Percentiles rank a stretch among this genome's conserved stretches.
These are phyloP conservation scores for Salix arbutifolia DNA, from an alignment of 345 rosid genomes.

Conservation along the genomic window DNA sequence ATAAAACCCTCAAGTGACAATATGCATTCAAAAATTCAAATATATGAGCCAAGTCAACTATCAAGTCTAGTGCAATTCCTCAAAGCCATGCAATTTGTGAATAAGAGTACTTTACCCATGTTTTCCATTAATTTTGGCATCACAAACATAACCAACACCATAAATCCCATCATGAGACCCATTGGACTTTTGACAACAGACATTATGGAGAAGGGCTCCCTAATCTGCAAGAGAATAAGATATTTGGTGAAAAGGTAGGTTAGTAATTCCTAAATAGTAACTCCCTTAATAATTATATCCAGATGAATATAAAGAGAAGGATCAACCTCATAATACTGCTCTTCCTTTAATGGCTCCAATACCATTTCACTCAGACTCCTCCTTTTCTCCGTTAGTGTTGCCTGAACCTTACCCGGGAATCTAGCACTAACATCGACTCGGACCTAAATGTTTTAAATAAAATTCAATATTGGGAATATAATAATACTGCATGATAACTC, in stretches of 20 bases:
- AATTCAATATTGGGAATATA: conserved; percentile 6
- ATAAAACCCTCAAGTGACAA: not conserved
- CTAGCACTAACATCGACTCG: conserved; percentile 97
- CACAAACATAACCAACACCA: conserved; percentile 81
- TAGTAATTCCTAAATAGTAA: not conserved
- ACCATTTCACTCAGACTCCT: conserved; percentile 79
- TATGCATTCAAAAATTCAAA: not conserved
- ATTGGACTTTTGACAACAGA: conserved; percentile 86
- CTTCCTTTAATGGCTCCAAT: conserved; percentile 74
- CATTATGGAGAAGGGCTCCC: conserved; percentile 89
- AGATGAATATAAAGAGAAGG: conserved; percentile 2
- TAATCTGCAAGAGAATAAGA: conserved; percentile 45
- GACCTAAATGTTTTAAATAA: conserved; percentile 45
- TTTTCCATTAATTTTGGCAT: conserved; percentile 96
- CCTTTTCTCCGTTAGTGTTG: conserved; percentile 88
- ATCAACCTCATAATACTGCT: conserved; percentile 85
- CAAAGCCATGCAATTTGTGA: conserved; percentile 1
- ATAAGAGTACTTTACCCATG: conserved; percentile 59
- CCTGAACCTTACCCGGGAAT: conserved; percentile 89
- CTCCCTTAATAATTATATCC: not conserved
- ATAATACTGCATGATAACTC: not conserved
- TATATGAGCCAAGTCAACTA: not conserved
- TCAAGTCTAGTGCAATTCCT: not conserved
- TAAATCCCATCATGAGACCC: conserved; percentile 98
- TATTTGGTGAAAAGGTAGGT: conserved; percentile 18